Percentiles rank a stretch among this genome's conserved stretches.
These are phyloP conservation scores for Linnemannia elongata DNA, from an alignment of 192 early-diverging fungal genomes.

Conservation along the genomic window DNA sequence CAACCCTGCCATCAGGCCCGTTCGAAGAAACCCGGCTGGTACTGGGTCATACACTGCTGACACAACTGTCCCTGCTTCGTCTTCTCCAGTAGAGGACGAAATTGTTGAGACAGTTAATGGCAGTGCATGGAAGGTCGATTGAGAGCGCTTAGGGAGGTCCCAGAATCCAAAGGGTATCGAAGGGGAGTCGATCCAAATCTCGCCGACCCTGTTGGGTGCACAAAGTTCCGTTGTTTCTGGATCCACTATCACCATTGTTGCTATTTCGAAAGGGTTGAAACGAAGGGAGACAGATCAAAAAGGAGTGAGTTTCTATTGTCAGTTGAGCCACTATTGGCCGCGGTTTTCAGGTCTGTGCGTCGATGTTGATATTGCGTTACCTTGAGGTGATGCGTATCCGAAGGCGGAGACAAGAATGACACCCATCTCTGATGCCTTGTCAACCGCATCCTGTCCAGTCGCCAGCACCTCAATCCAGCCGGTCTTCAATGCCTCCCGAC, in stretches of 20 bases:
- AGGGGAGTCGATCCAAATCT: constrained; percentile 84
- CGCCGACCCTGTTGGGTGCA: constrained; percentile 76
- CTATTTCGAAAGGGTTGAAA: constrained; percentile 23
- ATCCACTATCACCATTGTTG: constrained; percentile 82
- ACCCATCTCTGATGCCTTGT: constrained; percentile 20
- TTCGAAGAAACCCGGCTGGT: constrained; percentile 72
- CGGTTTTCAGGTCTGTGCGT: not conserved
- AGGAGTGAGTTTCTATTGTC: constrained; percentile 5
- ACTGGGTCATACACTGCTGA: constrained; percentile 65
- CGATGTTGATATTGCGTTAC: constrained; percentile 21
- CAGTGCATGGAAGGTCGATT: constrained; percentile 77
- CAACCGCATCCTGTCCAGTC: constrained; percentile 37
- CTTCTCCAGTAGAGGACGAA: constrained; percentile 2
- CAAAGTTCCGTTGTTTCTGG: constrained; percentile 84
- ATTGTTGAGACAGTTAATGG: constrained; percentile 60
- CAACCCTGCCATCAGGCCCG: constrained; percentile 77
- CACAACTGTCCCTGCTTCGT: constrained; percentile 21
- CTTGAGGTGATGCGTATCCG: constrained; percentile 69
- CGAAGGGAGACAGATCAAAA: not conserved
- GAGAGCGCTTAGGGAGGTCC: constrained; percentile 76
- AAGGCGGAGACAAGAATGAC: constrained; percentile 58
- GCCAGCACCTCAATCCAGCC: constrained; percentile 70
- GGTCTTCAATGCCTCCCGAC: constrained; percentile 69
- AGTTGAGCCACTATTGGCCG: not conserved
- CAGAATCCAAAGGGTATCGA: constrained; percentile 80